Conservation (phyloP, 495 filamentous ascomycete species). For the Echria macrotheca region DNA sequence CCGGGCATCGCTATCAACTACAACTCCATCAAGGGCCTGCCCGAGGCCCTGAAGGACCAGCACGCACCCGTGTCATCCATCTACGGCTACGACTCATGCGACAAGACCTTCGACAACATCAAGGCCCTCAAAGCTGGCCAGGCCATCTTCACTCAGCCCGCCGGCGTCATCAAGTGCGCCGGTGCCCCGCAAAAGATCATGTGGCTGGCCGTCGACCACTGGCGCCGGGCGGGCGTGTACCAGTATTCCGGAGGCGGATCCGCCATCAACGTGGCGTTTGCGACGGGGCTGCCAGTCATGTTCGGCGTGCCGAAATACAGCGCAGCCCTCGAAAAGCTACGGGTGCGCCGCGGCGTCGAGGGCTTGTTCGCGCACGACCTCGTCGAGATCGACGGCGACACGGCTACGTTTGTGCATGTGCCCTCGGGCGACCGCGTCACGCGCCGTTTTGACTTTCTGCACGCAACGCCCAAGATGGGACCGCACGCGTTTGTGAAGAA, state of each 20-base stretch:
- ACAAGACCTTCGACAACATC: constrained; percentile 54
- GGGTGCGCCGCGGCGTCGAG: constrained; percentile 58
- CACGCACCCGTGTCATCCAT: constrained; percentile 57
- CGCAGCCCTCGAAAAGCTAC: constrained; percentile 54
- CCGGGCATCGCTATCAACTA: constrained; percentile 57
- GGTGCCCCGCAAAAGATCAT: constrained; percentile 66
- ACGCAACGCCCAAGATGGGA: constrained; percentile 59
- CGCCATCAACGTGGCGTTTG: constrained; percentile 56
- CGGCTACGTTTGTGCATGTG: constrained; percentile 49
- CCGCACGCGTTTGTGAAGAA: constrained; percentile 55
- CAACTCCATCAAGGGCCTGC: constrained; percentile 51
- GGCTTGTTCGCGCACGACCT: constrained; percentile 64
- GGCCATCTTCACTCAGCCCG: constrained; percentile 67
- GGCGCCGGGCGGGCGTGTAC: constrained; percentile 57
- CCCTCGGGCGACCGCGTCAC: constrained; percentile 43
- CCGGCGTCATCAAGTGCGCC: constrained; percentile 62
- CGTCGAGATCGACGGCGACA: constrained; percentile 51
- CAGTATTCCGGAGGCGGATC: constrained; percentile 39
- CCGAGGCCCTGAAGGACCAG: constrained; percentile 53
- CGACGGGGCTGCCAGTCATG: constrained; percentile 57
- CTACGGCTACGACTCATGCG: constrained; percentile 56
- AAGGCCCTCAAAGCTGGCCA: constrained; percentile 49
- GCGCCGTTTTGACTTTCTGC: constrained; percentile 55
- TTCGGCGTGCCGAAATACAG: constrained; percentile 68
- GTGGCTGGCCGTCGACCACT: constrained; percentile 65